These are phyloP conservation scores for Yamadazyma pseudoaaseri DNA, from an alignment of 1,139 yeast genomes.

Conservation along the genomic window DNA sequence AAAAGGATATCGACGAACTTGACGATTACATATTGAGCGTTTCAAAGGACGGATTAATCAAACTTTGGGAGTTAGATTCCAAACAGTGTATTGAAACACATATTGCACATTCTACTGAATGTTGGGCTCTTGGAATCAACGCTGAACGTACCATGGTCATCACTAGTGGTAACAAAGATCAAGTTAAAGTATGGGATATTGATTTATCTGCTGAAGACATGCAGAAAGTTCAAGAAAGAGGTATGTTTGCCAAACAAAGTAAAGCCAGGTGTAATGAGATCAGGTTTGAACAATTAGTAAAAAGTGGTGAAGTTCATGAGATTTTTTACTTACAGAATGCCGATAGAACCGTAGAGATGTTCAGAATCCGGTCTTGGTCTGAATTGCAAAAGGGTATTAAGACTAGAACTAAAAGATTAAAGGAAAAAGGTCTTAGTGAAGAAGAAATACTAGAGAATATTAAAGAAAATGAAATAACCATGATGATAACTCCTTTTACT, in stretches of 20 bases:
- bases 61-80: slow-evolving; percentile 87
- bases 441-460: slow-evolving; percentile 60
- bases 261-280: slow-evolving; percentile 70
- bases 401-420: slow-evolving; percentile 76
- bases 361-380: slow-evolving; percentile 71
- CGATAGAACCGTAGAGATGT: slow-evolving; percentile 80
- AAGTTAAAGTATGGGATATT: slow-evolving; percentile 78
- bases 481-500: slow-evolving; percentile 65
- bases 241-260: slow-evolving; percentile 74
- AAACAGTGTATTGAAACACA: slow-evolving; percentile 94
- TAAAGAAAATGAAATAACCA: slow-evolving; percentile 53
- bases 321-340: slow-evolving; percentile 72
- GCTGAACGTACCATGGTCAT: slow-evolving; percentile 42
- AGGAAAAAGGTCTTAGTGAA: slow-evolving; percentile 62
- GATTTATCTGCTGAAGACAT: slow-evolving; percentile 54
- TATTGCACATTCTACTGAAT: slow-evolving; percentile 88
- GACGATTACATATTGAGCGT: slow-evolving; percentile 75
- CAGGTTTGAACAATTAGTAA: slow-evolving; percentile 41
- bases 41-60: slow-evolving; percentile 86
- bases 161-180: slow-evolving; percentile 79
- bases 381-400: slow-evolving; percentile 79
- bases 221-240: slow-evolving; percentile 57
- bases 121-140: slow-evolving; percentile 75
- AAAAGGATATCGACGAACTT: slow-evolving; percentile 43
- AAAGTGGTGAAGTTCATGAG: slow-evolving; percentile 42